Evolutionary conservation across 345 rosid species (phyloP).

Genomic region (Tarenaya hassleriana): DNA sequence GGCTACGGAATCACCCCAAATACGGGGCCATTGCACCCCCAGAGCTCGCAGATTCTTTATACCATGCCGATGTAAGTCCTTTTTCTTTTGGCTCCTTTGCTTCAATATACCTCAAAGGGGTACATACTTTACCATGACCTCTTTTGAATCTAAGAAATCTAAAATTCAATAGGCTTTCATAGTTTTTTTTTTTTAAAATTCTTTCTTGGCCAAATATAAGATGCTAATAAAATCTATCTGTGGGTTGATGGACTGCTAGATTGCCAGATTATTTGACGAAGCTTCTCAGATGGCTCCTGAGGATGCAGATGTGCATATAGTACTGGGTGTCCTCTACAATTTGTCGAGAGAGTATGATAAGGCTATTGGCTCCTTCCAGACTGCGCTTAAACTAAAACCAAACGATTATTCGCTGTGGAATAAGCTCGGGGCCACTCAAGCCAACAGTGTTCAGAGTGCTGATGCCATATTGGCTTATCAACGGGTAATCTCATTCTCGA

Average conservation of each 20-base stretch:
- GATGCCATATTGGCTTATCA: conserved; percentile 99
- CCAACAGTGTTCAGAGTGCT: conserved; percentile 96
- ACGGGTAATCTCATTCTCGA: conserved; percentile 38
- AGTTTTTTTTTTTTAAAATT: no score
- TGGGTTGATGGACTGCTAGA: conserved; percentile 38
- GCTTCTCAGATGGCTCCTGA: conserved; percentile 92
- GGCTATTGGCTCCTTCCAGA: conserved; percentile 77
- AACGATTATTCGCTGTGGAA: conserved; percentile 98
- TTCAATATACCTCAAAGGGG: background rate
- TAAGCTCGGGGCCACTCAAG: conserved; percentile 98
- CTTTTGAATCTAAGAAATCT: no score
- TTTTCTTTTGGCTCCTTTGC: background rate
- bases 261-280: conserved; percentile 71
- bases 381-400: conserved; percentile 84
- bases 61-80: conserved; percentile 79
- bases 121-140: no score
- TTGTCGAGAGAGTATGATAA: conserved; percentile 88
- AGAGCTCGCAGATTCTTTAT: conserved; percentile 57
- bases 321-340: conserved; percentile 88
- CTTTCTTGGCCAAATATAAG: no score
- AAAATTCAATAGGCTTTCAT: no score
- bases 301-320: conserved; percentile 95
- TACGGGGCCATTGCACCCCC: conserved; percentile 68
- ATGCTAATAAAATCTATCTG: no score
- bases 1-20: conserved; percentile 85